Evolutionary conservation across 495 filamentous ascomycete species (phyloP).

Genomic region (Xylona heveae): DNA sequence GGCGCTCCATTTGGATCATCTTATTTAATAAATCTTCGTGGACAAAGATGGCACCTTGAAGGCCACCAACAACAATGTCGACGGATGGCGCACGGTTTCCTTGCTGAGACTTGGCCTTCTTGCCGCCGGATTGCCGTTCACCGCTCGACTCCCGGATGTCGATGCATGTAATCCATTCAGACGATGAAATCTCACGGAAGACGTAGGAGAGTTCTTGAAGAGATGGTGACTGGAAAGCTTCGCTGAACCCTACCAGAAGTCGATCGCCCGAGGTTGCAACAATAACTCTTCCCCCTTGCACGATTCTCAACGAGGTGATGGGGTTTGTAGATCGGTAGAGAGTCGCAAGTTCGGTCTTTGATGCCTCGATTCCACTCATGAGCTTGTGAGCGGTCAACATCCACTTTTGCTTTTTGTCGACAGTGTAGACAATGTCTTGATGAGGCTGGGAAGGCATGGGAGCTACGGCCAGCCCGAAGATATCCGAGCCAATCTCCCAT

Average conservation of each 20-base stretch:
- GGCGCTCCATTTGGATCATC: constrained; percentile 18
- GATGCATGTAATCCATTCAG: constrained; percentile 34
- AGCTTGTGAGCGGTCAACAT: constrained; percentile 1
- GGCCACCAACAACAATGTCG: constrained; percentile 56
- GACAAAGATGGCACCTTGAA: constrained; percentile 50
- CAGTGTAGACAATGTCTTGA: constrained; percentile 1
- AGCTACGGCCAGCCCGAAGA: constrained; percentile 14
- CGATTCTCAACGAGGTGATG: constrained; percentile 16
- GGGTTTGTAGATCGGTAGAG: constrained; percentile 14
- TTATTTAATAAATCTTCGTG: constrained; percentile 51
- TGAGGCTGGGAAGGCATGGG: neutral
- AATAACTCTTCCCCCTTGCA: constrained; percentile 15
- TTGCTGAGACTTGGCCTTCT: constrained; percentile 13
- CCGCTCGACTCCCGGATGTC: constrained; percentile 19
- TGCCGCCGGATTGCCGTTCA: constrained; percentile 4
- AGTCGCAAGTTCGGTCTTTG: constrained; percentile 7
- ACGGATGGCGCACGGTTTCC: constrained; percentile 17
- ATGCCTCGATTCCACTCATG: neutral
- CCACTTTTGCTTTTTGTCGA: constrained; percentile 11
- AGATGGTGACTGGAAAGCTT: neutral
- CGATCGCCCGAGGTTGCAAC: constrained; percentile 12
- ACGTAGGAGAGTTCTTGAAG: constrained; percentile 19
- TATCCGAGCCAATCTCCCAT: constrained; percentile 23
- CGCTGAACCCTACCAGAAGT: constrained; percentile 8
- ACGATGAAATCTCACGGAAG: constrained; percentile 29